Evolutionary conservation across 202 grass and related monocot genomes (phyloP).

Genomic region (Dendrocalamus latiflorus): DNA sequence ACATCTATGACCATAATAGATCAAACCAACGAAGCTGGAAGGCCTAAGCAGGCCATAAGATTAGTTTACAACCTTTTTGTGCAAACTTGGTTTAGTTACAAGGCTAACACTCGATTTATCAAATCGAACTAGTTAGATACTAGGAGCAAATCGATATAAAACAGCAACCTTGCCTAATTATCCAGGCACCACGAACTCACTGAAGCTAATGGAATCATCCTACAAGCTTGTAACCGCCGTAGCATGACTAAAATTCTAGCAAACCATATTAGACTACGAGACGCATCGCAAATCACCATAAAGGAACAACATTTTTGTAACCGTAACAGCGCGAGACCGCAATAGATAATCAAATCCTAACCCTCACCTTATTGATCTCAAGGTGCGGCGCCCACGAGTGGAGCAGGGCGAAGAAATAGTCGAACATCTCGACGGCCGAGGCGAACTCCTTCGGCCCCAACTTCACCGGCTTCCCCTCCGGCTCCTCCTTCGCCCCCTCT

Average conservation of each 20-base stretch:
- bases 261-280: not conserved
- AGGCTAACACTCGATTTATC: not conserved
- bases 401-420: constrained; percentile 73
- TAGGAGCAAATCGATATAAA: not conserved
- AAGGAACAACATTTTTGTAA: not conserved
- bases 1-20: not conserved
- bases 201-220: not conserved
- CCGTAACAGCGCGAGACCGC: not conserved
- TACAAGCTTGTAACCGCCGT: not conserved
- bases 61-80: not conserved
- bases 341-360: not conserved
- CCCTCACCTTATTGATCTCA: constrained; percentile 69
- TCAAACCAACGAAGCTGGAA: not conserved
- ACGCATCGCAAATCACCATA: not conserved
- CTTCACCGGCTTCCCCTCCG: constrained; percentile 42
- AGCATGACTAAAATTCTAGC: not conserved
- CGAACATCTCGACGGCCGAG: constrained; percentile 64
- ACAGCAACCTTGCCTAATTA: not conserved
- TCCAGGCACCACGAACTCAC: not conserved
- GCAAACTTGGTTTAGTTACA: not conserved
- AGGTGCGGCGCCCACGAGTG: constrained; percentile 55
- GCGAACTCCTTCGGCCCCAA: constrained; percentile 84
- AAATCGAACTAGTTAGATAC: not conserved
- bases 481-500: constrained; percentile 11
- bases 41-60: not conserved